Evolutionary conservation across 306 rosid genomes (phyloP).

Genomic region (Heteromeles arbutifolia): DNA sequence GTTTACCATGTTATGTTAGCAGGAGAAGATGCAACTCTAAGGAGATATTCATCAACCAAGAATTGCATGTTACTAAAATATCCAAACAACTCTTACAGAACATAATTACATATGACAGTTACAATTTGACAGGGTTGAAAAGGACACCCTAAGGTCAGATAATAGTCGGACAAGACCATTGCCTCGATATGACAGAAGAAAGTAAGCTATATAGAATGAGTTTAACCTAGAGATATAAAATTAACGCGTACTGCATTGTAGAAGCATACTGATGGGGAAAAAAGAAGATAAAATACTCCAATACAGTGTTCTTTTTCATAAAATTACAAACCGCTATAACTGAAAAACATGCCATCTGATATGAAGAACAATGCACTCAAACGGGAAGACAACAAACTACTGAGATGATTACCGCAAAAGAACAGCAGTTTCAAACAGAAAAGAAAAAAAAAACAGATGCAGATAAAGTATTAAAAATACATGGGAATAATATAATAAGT

Average conservation of each 20-base stretch:
- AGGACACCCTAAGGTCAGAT: conserved; percentile 7
- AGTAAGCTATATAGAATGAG: not conserved
- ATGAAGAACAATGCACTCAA: not conserved
- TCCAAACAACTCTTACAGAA: conserved; percentile 4
- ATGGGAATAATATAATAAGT: not conserved
- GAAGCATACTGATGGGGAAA: not conserved
- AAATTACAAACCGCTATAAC: not conserved
- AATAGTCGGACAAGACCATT: not conserved
- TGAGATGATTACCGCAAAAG: not conserved
- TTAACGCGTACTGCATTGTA: not conserved
- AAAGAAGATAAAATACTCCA: not conserved
- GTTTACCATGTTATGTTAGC: not conserved
- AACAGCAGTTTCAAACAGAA: not conserved
- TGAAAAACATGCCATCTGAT: not conserved
- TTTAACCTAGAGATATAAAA: not conserved
- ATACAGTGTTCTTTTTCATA: not conserved
- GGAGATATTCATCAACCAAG: not conserved
- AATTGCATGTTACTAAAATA: not conserved
- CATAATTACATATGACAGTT: conserved; percentile 11
- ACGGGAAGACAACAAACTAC: not conserved
- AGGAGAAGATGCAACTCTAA: not conserved
- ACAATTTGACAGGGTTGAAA: conserved; percentile 10
- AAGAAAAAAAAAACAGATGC: not conserved
- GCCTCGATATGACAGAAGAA: not conserved
- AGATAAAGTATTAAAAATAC: not conserved